Evolutionary conservation across 768 basidiomycete genomes (phyloP).

Genomic region (Zangia roseola): DNA sequence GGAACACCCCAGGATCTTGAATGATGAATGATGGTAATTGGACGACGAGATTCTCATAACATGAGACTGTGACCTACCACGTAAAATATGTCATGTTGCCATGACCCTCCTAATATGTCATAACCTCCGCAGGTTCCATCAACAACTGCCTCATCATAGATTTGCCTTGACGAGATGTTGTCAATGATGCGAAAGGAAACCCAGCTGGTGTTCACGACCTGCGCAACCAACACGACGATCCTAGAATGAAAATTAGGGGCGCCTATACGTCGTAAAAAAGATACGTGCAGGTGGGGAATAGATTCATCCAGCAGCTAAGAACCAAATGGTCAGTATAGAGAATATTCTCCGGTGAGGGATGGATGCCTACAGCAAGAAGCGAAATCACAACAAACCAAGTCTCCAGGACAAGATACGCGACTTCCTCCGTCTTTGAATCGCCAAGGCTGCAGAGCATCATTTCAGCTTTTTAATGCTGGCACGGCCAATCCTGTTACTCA

Average conservation of each 20-base stretch:
- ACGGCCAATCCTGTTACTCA: conserved; percentile 23
- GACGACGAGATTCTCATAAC: background rate
- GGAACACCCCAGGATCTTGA: conserved; percentile 41
- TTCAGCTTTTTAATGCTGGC: background rate
- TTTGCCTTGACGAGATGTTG: conserved; percentile 28
- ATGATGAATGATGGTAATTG: background rate
- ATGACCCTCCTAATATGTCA: conserved; percentile 45
- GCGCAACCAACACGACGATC: conserved; percentile 41
- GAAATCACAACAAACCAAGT: conserved; percentile 48
- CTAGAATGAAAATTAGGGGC: conserved; percentile 9
- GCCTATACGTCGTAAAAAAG: background rate
- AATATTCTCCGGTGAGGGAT: background rate
- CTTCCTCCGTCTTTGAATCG: conserved; percentile 43
- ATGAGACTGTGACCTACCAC: conserved; percentile 32
- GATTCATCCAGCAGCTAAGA: conserved; percentile 49
- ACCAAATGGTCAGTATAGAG: background rate
- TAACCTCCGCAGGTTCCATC: conserved; percentile 38
- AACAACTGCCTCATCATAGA: conserved; percentile 38
- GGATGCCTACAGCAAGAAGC: conserved; percentile 41
- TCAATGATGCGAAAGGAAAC: conserved; percentile 41
- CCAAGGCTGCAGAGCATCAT: conserved; percentile 16
- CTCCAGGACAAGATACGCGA: conserved; percentile 45
- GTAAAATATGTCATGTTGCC: conserved; percentile 28
- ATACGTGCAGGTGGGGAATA: conserved; percentile 46
- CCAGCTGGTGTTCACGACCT: conserved; percentile 48